Evolutionary conservation across 306 rosid species (phyloP), one percentile per base, ranked within the genome.

Genomic region (Mimosa bimucronata): DNA sequence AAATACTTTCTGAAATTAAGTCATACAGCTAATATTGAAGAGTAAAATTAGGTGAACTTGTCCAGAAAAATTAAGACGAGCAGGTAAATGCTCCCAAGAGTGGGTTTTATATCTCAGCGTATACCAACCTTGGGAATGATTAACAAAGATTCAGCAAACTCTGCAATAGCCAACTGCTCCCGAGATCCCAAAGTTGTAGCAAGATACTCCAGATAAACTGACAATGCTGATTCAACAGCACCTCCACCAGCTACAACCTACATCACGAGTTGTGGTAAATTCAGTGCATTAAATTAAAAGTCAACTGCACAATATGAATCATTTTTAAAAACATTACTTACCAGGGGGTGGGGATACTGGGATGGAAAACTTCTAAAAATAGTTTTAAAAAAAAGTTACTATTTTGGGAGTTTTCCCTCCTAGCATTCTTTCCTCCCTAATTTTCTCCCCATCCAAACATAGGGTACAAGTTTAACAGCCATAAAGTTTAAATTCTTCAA

Each of bases 241-340:
- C 98, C 99, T 70, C 99, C 99, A 80, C 99, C 99, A n/a, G 99
- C 93, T 46, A 95, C 99, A 68, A 95, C 98, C 99, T 95, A 91
- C 66, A 76, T 73, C 19, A 57, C 60, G 74, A 77, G 45, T 48
- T 42, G 69, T 3, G 44, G 62, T 14, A 75, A 77, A 64, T 61
- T 52, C 67, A 28, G 21, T 41, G 52, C 9, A 61, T 13, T 12
- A 26, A 61, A 28, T 41, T 41, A 11, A 41, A 21, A 23, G 18
- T 38, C 16, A 41, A 40, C 12, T 5, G 55, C 73, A 69, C 40
- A 68, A 41, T 40, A 41, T 6, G 8, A 41, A 19, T 41, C 19
- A 68, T 34, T 34, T 6, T 0, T 34, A 34, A 34, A 34, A 34
- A 34, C 38, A 34, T 0, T 34, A 34, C 38, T 34, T 34, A 34